Evolutionary conservation across 2,329 filamentous ascomycete genomes (phyloP), one percentile per base, ranked within the genome.

Genomic region (Beauveria brongniartii): DNA sequence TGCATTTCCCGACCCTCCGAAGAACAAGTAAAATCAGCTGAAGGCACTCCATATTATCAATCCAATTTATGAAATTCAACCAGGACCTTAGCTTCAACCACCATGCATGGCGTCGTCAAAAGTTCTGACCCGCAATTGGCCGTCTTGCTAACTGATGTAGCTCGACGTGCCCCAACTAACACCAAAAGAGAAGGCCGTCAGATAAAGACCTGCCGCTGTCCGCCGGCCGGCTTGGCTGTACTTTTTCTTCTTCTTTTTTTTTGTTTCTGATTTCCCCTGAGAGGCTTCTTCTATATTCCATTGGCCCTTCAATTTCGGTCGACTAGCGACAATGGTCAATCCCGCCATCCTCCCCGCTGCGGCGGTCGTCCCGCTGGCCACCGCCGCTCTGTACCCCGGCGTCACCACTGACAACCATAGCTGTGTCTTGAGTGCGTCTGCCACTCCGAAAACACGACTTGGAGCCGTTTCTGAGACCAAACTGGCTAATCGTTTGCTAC

Each of bases 391-490:
- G 18, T 77, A 77, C 64, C 72, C 72, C 57, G 73, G 75, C 59
- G 73, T 81, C 64, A 81, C 75, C 64, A 73, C 74, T 20, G 68
- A 76, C 48, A 85, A 86, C 69, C 82, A 86, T 69, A 84, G 81
- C 12, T 86, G 83, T 67, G 73, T 76, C 18, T 70, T 84, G 18
- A 72, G 77, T 80, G 67, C 18, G 68, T 61, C 12, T 43, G 12
- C 20, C n/a, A 28, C 16, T 7, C 7, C 14, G 1, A 28, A 16
- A 8, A 16, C 3, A 10, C 5, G 47, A 16, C 16, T 16, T 12
- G 6, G 9, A 5, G 12, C n/a, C 43, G 10, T 12, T 3, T n/a
- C 18, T 5, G 14, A 40, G 40, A 43, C 26, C 16, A 30, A 10
- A 22, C 9, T 47, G 10, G 40, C 59, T 50, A 51, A 53, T 16